phyloP scores from a whole-genome alignment of 2,329 filamentous ascomycete species.

The Aquanectria penicillioides region DNA sequence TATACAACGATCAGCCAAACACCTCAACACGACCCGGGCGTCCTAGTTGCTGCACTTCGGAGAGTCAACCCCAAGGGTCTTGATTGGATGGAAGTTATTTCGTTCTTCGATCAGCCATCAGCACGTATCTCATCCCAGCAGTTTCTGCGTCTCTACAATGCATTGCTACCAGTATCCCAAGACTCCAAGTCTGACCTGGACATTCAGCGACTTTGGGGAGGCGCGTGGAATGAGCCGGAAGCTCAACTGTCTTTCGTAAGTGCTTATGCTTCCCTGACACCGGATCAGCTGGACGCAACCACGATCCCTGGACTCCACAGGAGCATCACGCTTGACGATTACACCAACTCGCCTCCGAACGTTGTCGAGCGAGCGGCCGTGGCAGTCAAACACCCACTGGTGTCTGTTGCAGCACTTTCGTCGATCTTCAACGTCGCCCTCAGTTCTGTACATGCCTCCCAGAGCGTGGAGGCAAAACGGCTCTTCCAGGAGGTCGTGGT shows the following conservation, averaged over 20 bases:
- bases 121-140: constrained; percentile 81
- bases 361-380: constrained; percentile 63
- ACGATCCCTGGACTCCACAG: constrained; percentile 84
- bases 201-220: constrained; percentile 90
- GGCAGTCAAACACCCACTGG: constrained; percentile 85
- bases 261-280: constrained; percentile 81
- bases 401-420: constrained; percentile 85
- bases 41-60: constrained; percentile 71
- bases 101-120: constrained; percentile 82
- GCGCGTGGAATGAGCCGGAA: constrained; percentile 85
- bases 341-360: constrained; percentile 58
- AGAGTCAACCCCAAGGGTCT: constrained; percentile 71
- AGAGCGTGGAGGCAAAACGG: constrained; percentile 70
- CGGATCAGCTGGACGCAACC: constrained; percentile 82
- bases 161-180: constrained; percentile 76
- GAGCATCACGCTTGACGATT: constrained; percentile 75
- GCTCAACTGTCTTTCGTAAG: constrained; percentile 94
- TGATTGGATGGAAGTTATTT: constrained; percentile 77
- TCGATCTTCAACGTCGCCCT: constrained; percentile 74
- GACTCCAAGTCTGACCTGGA: constrained; percentile 68
- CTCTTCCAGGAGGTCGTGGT: constrained; percentile 74
- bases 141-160: constrained; percentile 83
- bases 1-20: constrained; percentile 70
- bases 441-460: constrained; percentile 68
- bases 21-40: constrained; percentile 60